These are phyloP conservation scores for Trichothecium sympodiale DNA, from an alignment of 2,329 filamentous ascomycete species.

Conservation along the genomic window DNA sequence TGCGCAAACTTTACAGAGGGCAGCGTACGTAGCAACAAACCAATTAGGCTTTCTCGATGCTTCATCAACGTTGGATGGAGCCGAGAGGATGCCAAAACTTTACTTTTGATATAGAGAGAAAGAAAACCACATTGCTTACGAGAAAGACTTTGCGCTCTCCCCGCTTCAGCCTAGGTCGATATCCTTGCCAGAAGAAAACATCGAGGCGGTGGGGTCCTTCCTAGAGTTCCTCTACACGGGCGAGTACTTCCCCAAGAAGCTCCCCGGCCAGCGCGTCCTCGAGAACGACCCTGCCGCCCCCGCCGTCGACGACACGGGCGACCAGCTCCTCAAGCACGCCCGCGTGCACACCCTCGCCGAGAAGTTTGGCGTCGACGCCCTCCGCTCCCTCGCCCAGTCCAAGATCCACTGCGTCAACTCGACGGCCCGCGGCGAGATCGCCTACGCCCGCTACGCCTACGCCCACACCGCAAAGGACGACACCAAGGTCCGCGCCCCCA, in stretches of 20 bases:
- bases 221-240: constrained; percentile 30
- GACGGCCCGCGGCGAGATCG: constrained; percentile 80
- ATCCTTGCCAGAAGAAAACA: constrained; percentile 38
- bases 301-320: constrained; percentile 62
- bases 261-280: constrained; percentile 52
- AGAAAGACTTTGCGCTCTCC: background rate
- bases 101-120: no score
- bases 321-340: constrained; percentile 78
- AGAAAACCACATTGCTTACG: background rate
- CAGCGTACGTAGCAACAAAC: constrained; percentile 36
- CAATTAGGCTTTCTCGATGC: no score
- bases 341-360: constrained; percentile 82
- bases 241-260: constrained; percentile 60
- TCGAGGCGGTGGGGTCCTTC: constrained; percentile 24
- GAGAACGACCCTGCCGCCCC: constrained; percentile 58
- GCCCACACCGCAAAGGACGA: constrained; percentile 61
- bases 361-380: constrained; percentile 55
- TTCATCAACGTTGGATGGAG: no score
- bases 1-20: constrained; percentile 51
- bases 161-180: constrained; percentile 49
- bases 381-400: constrained; percentile 68
- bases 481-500: constrained; percentile 62
- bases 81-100: no score
- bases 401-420: constrained; percentile 91
- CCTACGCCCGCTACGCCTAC: constrained; percentile 86